These are phyloP conservation scores for Penicillium riverlandense DNA, from an alignment of 495 filamentous ascomycete species.

Conservation along the genomic window DNA sequence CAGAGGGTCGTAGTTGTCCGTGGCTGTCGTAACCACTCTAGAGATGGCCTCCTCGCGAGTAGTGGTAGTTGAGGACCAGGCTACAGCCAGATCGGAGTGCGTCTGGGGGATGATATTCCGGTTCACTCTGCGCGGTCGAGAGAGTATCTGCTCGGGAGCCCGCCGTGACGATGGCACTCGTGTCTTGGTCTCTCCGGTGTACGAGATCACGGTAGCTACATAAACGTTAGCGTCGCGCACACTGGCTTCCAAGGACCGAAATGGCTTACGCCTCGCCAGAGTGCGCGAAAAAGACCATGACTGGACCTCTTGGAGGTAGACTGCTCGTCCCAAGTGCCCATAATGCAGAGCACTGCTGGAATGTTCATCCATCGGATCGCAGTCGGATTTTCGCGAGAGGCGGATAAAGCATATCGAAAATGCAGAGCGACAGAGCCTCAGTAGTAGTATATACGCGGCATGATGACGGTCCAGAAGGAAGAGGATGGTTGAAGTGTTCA, in stretches of 20 bases:
- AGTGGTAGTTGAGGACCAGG: conserved; percentile 24
- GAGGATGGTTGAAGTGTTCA: too few species aligned
- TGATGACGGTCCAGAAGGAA: too few species aligned
- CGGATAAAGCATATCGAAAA: conserved; percentile 32
- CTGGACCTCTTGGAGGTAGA: conserved; percentile 45
- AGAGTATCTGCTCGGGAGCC: too few species aligned
- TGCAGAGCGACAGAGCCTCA: not conserved
- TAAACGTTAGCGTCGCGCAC: conserved; percentile 5
- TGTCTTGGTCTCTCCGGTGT: conserved; percentile 28
- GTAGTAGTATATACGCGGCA: too few species aligned
- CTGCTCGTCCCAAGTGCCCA: conserved; percentile 55
- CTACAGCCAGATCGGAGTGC: conserved; percentile 33
- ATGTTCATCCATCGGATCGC: conserved; percentile 57
- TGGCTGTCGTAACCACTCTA: conserved; percentile 17
- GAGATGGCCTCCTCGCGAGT: conserved; percentile 24
- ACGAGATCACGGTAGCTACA: conserved; percentile 19
- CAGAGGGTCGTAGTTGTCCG: conserved; percentile 29
- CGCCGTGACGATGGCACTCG: conserved; percentile 15
- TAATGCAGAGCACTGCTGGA: conserved; percentile 49
- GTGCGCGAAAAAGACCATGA: conserved; percentile 50
- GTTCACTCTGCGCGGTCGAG: too few species aligned
- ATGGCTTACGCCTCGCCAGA: conserved; percentile 19
- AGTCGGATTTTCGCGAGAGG: conserved; percentile 26
- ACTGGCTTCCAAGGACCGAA: not conserved
- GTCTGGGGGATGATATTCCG: conserved; percentile 16